Percentiles rank a stretch among this genome's conserved stretches.
Conservation (phyloP, 331 rosid genomes). For the Prunus yedoensis region DNA sequence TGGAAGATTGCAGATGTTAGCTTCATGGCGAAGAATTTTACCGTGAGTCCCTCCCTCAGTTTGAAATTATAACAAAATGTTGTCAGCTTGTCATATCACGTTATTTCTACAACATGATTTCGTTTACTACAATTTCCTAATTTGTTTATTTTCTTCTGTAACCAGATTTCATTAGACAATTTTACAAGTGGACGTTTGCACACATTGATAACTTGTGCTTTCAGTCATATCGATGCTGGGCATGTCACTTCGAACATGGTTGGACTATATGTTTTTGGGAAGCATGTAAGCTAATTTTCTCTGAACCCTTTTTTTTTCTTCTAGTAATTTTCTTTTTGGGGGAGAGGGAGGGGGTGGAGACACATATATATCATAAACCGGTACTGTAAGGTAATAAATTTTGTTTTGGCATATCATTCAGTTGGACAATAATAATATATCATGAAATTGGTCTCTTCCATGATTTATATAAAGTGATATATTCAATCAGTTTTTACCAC, state of each 20-base stretch:
- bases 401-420: too few species aligned
- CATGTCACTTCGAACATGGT: constrained; percentile 77
- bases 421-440: too few species aligned
- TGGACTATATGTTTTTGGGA: constrained; percentile 86
- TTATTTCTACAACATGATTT: constrained; percentile 19
- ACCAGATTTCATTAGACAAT: constrained; percentile 78
- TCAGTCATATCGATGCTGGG: constrained; percentile 62
- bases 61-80: constrained; percentile 19
- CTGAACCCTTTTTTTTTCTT: constrained; percentile 1
- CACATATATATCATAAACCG: too few species aligned
- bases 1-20: constrained; percentile 51
- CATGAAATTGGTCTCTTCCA: not conserved
- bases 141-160: constrained; percentile 25
- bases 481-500: constrained; percentile 1
- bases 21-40: too few species aligned
- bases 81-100: constrained; percentile 15
- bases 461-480: not conserved
- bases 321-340: too few species aligned
- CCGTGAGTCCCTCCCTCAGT: constrained; percentile 49
- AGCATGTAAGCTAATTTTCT: constrained; percentile 48
- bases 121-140: constrained; percentile 27
- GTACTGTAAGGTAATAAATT: too few species aligned
- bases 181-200: constrained; percentile 67
- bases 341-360: too few species aligned
- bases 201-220: constrained; percentile 86